Evolutionary conservation across 768 basidiomycete genomes (phyloP), one percentile per base, ranked within the genome.

Genomic region (Rhizopogon salebrosus): DNA sequence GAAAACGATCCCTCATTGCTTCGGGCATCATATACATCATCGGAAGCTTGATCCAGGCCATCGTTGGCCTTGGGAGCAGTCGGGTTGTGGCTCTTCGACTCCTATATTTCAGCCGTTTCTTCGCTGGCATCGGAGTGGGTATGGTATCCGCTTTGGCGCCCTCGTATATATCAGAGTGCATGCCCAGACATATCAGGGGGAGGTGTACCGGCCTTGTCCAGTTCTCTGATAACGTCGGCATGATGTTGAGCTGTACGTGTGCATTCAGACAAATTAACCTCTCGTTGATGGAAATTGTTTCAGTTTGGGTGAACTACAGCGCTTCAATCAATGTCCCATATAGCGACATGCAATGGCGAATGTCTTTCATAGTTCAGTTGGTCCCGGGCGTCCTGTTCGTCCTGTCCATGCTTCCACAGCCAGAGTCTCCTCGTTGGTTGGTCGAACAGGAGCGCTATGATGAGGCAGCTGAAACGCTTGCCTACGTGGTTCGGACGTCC

Each of bases 111-210:
- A 68, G 72, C 37, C 71, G 79, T 13, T 82, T 83, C 64, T 57
- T 85, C 0, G 72, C 77, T 8, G 83, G 83, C 6, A 67, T 82
- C 45, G 81, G 82, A 1, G 78, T 82, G 34, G 79, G 80, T 5
- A 74, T 75, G 72, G 70, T 75, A 3, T 71, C 71, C 6, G 73
- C 74, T 1, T 61, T 77, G 6, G 73, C 75, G 2, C 76, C 76
- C 16, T 65, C 72, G 3, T 78, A 77, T 51, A 70, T 77, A 7
- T 76, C 75, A 3, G 76, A 78, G 60, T 75, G 68, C 46, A 69
- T 70, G 10, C 76, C 75, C 1, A 68, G 58, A 49, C 61, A 66
- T 10, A 76, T 78, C 34, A 66, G 77, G 20, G 75, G 77, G 3
- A 65, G 75, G 2, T 75, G 75, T 49, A 77, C 76, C 7, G 74